Conservation (phyloP, 371 early-diverging fungal genomes). For the Mortierella sp. region DNA sequence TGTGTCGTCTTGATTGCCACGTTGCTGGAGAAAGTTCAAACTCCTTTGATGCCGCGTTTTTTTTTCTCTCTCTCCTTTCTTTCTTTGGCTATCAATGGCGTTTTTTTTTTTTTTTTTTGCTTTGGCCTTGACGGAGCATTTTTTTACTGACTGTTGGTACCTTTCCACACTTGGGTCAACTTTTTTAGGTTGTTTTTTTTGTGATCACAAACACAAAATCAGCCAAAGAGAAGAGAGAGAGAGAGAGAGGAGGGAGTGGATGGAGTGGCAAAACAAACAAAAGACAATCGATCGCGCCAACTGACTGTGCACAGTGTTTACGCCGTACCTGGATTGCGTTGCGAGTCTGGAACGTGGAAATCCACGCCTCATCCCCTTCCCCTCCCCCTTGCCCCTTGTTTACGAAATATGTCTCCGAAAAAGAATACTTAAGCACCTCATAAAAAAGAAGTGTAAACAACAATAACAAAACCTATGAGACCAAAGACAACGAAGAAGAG, state of each 20-base stretch:
- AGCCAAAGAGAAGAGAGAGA: no score
- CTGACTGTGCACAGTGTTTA: not conserved
- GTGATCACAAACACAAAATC: not conserved
- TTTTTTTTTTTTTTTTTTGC: not conserved
- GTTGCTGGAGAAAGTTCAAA: constrained; percentile 41
- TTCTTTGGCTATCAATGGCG: not conserved
- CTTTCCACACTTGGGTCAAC: not conserved
- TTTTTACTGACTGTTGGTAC: constrained; percentile 4
- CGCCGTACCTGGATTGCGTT: not conserved
- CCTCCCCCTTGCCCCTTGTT: not conserved
- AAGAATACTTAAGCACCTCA: no score
- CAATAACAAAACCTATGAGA: not conserved
- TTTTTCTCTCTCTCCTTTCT: not conserved
- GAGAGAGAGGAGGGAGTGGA: not conserved
- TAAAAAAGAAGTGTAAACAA: not conserved
- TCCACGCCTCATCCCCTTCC: not conserved
- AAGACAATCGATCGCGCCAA: no score
- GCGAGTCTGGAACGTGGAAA: not conserved
- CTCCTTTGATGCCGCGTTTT: constrained; percentile 12
- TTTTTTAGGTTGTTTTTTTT: not conserved
- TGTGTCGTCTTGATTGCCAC: constrained; percentile 28
- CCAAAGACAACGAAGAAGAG: not conserved
- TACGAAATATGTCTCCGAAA: not conserved
- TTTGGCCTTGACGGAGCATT: not conserved
- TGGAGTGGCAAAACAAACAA: not conserved